A percentile compares a stretch with the other conserved stretches of the same genome.
Evolutionary conservation across 495 filamentous ascomycete species (phyloP).

Genomic region (Podospora fimiseda): DNA sequence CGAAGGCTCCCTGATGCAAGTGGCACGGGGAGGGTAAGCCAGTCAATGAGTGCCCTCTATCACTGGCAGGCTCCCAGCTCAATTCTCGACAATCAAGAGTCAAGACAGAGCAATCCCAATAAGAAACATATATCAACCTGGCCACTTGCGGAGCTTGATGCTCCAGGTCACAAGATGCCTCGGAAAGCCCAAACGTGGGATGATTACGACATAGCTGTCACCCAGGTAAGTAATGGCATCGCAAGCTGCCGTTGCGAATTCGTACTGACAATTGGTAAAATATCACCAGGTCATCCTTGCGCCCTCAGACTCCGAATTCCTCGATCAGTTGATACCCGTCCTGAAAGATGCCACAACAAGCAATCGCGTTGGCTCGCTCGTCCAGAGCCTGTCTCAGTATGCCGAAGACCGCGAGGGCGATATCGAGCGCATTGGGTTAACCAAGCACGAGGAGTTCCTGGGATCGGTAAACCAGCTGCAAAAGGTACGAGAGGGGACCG

Average conservation of each 20-base stretch:
- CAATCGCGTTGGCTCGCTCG: constrained; percentile 64
- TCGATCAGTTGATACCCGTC: constrained; percentile 88
- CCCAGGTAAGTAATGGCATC: constrained; percentile 31
- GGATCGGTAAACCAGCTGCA: constrained; percentile 88
- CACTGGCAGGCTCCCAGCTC: too few species aligned
- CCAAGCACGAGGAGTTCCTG: constrained; percentile 95
- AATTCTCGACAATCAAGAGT: too few species aligned
- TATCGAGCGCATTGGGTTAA: constrained; percentile 91
- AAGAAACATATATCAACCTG: neutral
- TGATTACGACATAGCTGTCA: constrained; percentile 49
- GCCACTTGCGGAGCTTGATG: constrained; percentile 8
- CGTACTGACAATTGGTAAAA: neutral
- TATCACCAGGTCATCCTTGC: constrained; percentile 92
- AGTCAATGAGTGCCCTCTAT: too few species aligned
- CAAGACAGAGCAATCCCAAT: neutral
- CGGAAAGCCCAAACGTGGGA: constrained; percentile 46
- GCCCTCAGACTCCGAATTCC: constrained; percentile 84
- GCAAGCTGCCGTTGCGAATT: neutral
- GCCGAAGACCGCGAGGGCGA: constrained; percentile 80
- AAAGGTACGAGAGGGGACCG: constrained; percentile 80
- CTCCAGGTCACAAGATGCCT: constrained; percentile 30
- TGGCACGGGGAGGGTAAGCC: too few species aligned
- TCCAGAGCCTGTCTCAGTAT: constrained; percentile 72
- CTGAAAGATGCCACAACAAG: constrained; percentile 81
- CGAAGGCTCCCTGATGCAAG: too few species aligned